Conservation (phyloP, 2,329 filamentous ascomycete genomes). For the Nigrograna mackinnonii region DNA sequence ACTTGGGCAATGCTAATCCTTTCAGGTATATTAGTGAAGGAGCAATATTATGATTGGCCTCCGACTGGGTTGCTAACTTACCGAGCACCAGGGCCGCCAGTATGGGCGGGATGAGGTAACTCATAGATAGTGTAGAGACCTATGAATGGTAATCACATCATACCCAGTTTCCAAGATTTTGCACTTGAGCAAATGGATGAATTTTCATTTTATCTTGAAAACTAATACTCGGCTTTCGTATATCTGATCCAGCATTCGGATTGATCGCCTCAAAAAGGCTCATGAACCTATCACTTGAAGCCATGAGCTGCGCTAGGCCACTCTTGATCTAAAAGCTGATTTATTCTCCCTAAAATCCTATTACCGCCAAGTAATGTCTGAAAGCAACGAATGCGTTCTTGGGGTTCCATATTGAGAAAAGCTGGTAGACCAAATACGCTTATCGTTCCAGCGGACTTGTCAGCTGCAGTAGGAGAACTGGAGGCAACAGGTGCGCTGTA, state of each 20-base stretch:
- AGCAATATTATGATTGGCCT: constrained; percentile 11
- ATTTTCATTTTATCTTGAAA: no score
- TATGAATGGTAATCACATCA: no score
- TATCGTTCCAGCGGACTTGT: constrained; percentile 1
- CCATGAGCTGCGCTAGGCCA: constrained; percentile 49
- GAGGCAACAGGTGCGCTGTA: constrained; percentile 6
- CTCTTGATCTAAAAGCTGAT: constrained; percentile 53
- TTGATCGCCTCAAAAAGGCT: no score
- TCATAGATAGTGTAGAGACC: no score
- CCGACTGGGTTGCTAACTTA: constrained; percentile 8
- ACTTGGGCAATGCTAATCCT: not conserved
- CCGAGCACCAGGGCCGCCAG: constrained; percentile 5
- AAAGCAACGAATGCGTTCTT: constrained; percentile 56
- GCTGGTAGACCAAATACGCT: constrained; percentile 49
- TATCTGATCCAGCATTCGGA: no score
- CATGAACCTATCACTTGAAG: no score
- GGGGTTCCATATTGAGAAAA: constrained; percentile 61
- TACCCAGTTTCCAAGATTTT: no score
- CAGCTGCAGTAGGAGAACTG: constrained; percentile 4
- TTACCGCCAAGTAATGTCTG: constrained; percentile 57
- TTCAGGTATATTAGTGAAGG: constrained; percentile 8
- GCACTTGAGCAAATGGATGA: no score
- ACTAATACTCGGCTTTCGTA: no score
- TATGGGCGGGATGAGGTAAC: constrained; percentile 1
- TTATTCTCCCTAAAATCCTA: constrained; percentile 57